Conservation (phyloP, 169 alveolate species). For the Eimeria tenella region DNA sequence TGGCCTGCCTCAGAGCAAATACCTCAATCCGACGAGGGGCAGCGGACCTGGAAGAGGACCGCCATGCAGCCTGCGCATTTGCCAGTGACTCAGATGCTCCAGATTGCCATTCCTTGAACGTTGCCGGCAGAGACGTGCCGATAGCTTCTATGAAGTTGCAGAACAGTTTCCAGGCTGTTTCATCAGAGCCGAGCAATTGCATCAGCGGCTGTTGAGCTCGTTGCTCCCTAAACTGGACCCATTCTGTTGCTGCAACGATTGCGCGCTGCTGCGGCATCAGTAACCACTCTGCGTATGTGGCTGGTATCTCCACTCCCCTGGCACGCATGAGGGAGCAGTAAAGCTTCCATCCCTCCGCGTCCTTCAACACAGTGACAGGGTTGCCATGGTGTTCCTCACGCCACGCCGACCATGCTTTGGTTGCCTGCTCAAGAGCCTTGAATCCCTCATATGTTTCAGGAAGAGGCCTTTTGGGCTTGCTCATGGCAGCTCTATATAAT, state of each 20-base stretch:
- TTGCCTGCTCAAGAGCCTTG: constrained; percentile 54
- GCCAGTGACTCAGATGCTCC: constrained; percentile 50
- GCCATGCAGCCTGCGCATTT: constrained; percentile 9
- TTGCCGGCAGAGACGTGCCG: constrained; percentile 17
- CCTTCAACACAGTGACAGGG: constrained; percentile 50
- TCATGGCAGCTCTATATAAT: constrained; percentile 71
- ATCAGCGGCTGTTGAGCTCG: constrained; percentile 29
- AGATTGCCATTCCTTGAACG: constrained; percentile 43
- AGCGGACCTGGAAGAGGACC: constrained; percentile 11
- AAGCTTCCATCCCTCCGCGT: constrained; percentile 66
- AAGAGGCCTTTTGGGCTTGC: constrained; percentile 54
- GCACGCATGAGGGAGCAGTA: constrained; percentile 53
- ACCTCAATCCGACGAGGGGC: constrained; percentile 35
- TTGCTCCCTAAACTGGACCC: constrained; percentile 73
- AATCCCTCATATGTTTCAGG: constrained; percentile 75
- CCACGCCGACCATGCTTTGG: constrained; percentile 75
- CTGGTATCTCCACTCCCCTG: constrained; percentile 60
- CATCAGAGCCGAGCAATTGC: constrained; percentile 55
- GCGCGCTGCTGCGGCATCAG: constrained; percentile 72
- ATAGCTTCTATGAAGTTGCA: constrained; percentile 37
- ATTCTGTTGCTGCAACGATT: constrained; percentile 52
- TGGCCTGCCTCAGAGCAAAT: constrained; percentile 27
- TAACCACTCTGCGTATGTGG: constrained; percentile 76
- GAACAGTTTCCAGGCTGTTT: constrained; percentile 72
- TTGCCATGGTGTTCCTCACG: constrained; percentile 76